Base-by-base conservation (phyloP, 108 stramenopile species). In the Chaetoceros tenuissimus region DNA sequence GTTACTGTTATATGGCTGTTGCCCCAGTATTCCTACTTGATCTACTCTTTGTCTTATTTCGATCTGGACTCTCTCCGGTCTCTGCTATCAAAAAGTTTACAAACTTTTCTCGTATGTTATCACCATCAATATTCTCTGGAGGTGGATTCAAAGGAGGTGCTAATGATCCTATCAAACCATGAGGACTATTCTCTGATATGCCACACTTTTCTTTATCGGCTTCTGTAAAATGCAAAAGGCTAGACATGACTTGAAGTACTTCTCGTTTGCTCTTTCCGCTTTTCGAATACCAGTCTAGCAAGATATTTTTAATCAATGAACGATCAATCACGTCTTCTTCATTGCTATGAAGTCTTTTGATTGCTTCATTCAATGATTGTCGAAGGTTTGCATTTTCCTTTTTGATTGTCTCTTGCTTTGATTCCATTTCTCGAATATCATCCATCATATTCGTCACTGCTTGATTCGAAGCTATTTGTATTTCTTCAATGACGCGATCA, bases 241-340 rank as follows among this genome's bases (percentile, higher is more conserved):
- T 89, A 0, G 87, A 85, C 74, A 94, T 80, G 34, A 94, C 46
- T 60, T 84, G 59, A 67, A 94, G 66, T 5, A 94, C 86, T 64
- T 89, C 79, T 55, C 90, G 67, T 57, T 84, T 83, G 3, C 61
- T 74, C 50, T 83, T 84, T 31, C 72, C 74, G 3, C 58, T 66
- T 71, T 76, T 78, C 2, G 60, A 57, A 43, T 83, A 78, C 92
- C 92, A 94, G 66, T 94, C 92, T 40, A 94, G 69, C 24, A 94
- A 81, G 24, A 94, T 79, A 57, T 89, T 94, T 59, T 94, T 94
- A 68, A 94, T 94, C 18, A 94, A 54, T 21, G 69, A 63, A 51
- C 92, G 77, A 71, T 94, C 92, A 29, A 94, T 75, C 17, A 94
- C 82, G 58, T 94, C 92, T 67, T 94, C 92, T 71, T 94, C 87